phyloP scores from a whole-genome alignment of 1,139 yeast genomes.

The Kluyveromyces sp. region DNA sequence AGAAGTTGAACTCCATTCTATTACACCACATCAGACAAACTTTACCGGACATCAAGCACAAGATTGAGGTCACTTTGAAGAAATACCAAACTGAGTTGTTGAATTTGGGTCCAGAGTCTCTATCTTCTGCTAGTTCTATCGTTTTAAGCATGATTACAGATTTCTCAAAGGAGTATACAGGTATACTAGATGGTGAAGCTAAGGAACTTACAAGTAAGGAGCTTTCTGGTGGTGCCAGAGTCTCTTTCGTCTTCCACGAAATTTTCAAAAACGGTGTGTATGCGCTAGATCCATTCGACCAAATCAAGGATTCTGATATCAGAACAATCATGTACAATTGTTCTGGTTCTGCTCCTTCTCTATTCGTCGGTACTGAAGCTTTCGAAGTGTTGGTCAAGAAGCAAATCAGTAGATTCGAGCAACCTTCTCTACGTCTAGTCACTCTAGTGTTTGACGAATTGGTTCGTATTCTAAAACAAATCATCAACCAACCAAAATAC shows the following conservation, averaged over 20 bases:
- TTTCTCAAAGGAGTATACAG: constrained; percentile 85
- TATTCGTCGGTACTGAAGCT: constrained; percentile 96
- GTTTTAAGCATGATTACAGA: constrained; percentile 88
- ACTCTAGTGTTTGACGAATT: constrained; percentile 89
- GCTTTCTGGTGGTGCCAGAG: constrained; percentile 95
- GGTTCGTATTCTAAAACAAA: constrained; percentile 81
- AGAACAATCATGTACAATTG: constrained; percentile 97
- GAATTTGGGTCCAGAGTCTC: constrained; percentile 74
- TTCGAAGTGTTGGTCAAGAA: constrained; percentile 94
- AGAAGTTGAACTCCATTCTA: constrained; percentile 81
- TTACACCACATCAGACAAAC: constrained; percentile 91
- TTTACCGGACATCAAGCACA: constrained; percentile 85
- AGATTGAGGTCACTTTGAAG: constrained; percentile 77
- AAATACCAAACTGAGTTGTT: constrained; percentile 76
- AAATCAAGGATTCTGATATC: constrained; percentile 92
- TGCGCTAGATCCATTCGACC: constrained; percentile 94
- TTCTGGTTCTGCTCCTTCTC: constrained; percentile 94
- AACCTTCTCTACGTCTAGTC: constrained; percentile 84
- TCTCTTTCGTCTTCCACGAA: constrained; percentile 95
- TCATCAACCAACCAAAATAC: constrained; percentile 72
- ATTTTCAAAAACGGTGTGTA: constrained; percentile 87
- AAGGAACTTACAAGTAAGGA: constrained; percentile 81
- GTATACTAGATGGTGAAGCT: constrained; percentile 88
- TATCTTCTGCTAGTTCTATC: constrained; percentile 83
- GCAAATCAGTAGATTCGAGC: constrained; percentile 91